Evolutionary conservation across 2,329 filamentous ascomycete genomes (phyloP).

Genomic region (Ascomycota sp.): DNA sequence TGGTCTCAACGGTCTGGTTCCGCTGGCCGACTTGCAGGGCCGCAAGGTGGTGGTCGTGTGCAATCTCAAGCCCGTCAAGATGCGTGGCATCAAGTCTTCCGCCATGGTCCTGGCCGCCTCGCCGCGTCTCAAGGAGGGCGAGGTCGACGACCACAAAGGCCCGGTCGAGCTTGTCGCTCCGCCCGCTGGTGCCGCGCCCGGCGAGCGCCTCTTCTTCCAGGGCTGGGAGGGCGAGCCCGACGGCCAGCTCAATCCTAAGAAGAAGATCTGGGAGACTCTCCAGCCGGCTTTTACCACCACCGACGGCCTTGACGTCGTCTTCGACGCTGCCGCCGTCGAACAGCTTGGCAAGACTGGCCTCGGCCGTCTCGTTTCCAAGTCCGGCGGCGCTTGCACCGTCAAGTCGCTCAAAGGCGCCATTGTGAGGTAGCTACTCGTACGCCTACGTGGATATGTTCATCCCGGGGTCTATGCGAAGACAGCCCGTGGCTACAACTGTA

Average conservation of each 20-base stretch:
- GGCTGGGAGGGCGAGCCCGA: conserved; percentile 88
- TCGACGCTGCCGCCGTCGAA: conserved; percentile 59
- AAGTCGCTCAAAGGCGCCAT: conserved; percentile 57
- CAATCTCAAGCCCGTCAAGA: conserved; percentile 97
- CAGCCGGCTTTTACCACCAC: conserved; percentile 92
- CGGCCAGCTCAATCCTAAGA: conserved; percentile 89
- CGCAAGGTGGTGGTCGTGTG: conserved; percentile 89
- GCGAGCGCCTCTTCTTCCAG: conserved; percentile 79
- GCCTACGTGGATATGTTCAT: no score
- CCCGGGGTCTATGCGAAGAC: no score
- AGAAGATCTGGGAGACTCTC: conserved; percentile 95
- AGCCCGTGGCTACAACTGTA: no score
- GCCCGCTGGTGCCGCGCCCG: conserved; percentile 55
- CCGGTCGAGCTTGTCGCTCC: conserved; percentile 82
- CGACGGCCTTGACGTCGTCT: conserved; percentile 56
- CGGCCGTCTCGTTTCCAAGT: conserved; percentile 50
- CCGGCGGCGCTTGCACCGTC: conserved; percentile 63
- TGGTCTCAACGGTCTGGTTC: conserved; percentile 77
- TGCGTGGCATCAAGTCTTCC: conserved; percentile 61
- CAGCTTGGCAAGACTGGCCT: conserved; percentile 48
- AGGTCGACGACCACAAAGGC: conserved; percentile 63
- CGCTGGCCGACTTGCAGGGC: conserved; percentile 86
- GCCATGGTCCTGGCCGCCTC: conserved; percentile 93
- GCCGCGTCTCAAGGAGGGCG: conserved; percentile 60
- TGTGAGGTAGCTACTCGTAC: conserved; percentile 35